Evolutionary conservation across 805 yeast species (phyloP).

Genomic region (Candida sakaeoensis): DNA sequence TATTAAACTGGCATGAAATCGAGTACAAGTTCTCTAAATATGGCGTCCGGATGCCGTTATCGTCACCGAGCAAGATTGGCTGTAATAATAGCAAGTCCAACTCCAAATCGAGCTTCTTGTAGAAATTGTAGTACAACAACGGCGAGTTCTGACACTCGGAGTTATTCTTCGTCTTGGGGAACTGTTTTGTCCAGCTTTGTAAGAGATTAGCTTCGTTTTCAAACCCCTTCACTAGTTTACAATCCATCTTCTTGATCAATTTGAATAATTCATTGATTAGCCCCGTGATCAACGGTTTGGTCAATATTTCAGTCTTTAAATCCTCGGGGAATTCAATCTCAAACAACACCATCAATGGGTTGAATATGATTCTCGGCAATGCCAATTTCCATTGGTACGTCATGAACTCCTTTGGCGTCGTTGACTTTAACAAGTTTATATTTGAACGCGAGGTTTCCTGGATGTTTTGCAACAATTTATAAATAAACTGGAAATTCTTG

Average conservation of each 20-base stretch:
- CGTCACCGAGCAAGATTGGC: constrained; percentile 89
- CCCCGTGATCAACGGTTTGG: constrained; percentile 83
- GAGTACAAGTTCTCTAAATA: constrained; percentile 86
- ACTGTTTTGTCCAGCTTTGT: constrained; percentile 48
- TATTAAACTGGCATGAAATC: constrained; percentile 59
- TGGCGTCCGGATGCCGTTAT: constrained; percentile 80
- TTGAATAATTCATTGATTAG: constrained; percentile 69
- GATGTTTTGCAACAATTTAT: constrained; percentile 30
- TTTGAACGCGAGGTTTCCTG: constrained; percentile 33
- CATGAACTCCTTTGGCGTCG: constrained; percentile 53
- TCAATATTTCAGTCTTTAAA: constrained; percentile 64
- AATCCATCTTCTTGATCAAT: constrained; percentile 73
- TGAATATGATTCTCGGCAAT: constrained; percentile 71
- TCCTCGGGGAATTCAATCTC: constrained; percentile 63
- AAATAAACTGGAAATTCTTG: constrained; percentile 19
- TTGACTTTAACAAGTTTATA: constrained; percentile 47
- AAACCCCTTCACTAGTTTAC: constrained; percentile 63
- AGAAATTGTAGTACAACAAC: constrained; percentile 62
- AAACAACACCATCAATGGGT: constrained; percentile 69
- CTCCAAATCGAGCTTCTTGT: constrained; percentile 48
- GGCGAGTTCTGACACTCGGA: constrained; percentile 48
- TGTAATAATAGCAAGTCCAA: constrained; percentile 77
- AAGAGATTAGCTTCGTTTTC: constrained; percentile 63
- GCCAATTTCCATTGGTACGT: constrained; percentile 85
- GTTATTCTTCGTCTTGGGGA: constrained; percentile 29